Evolutionary conservation across 768 basidiomycete species (phyloP).

Genomic region (Gyrodon lividus): DNA sequence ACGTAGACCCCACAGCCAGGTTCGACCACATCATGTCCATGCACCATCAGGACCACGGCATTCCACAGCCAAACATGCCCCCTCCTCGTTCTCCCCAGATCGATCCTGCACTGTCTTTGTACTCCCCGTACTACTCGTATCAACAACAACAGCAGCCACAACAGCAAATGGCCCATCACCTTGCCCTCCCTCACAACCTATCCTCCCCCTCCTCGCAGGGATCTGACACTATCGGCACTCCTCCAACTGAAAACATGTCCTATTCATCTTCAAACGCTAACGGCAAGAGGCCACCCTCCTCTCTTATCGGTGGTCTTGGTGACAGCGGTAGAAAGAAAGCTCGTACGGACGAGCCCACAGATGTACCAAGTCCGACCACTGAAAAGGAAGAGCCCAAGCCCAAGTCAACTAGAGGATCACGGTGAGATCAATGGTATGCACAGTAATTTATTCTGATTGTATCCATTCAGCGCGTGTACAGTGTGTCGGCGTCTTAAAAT

Average conservation of each 20-base stretch:
- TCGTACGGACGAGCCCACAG: constrained; percentile 54
- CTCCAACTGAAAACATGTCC: constrained; percentile 59
- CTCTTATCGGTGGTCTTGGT: constrained; percentile 36
- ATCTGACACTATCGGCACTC: constrained; percentile 74
- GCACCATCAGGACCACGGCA: constrained; percentile 44
- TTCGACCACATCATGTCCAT: constrained; percentile 44
- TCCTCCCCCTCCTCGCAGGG: constrained; percentile 81
- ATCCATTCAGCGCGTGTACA: constrained; percentile 70
- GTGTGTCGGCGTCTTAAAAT: constrained; percentile 91
- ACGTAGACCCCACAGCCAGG: constrained; percentile 27
- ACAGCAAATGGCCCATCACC: constrained; percentile 52
- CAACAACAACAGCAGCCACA: constrained; percentile 51
- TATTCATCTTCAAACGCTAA: constrained; percentile 54
- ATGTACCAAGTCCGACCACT: constrained; percentile 48
- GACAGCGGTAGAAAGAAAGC: constrained; percentile 55
- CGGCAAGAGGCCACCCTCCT: constrained; percentile 66
- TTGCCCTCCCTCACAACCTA: constrained; percentile 55
- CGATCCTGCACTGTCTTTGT: constrained; percentile 69
- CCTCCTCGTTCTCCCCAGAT: constrained; percentile 61
- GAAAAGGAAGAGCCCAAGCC: constrained; percentile 69
- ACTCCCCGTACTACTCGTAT: constrained; percentile 59
- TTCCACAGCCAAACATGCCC: constrained; percentile 38
- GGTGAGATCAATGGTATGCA: constrained; percentile 44
- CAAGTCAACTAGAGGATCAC: constrained; percentile 85
- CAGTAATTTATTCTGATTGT: constrained; percentile 9